Base-by-base conservation (phyloP, 345 rosid species). In the Nasturtium officinale region DNA sequence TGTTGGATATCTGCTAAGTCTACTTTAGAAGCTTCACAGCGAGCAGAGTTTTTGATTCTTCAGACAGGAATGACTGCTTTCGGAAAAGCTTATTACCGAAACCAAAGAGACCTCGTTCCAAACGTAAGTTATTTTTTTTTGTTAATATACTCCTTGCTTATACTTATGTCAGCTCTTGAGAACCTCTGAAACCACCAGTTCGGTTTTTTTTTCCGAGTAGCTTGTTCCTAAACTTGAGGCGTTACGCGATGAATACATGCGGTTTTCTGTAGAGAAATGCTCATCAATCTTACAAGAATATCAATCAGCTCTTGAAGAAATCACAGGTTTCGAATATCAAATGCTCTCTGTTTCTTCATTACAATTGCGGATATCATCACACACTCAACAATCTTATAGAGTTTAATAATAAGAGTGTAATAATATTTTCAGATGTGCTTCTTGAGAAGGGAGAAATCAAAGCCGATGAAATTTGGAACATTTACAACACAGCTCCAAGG, bases 61-160 rank as follows among this genome's bases (percentile, higher is more conserved):
- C 94, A 85, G 83, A 89, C 98, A 7, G 98, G 98, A 74, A 94
- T 94, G 98, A 89, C 98, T 51, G 92, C 95, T 33, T 94, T 94
- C 61, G 98, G 98, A 61, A 90, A 90, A 79, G 90, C 92, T 48
- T 89, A 83, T 83, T 94, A 89, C 83, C 83, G 96, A 76, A 85
- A 83, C 67, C 91, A 87, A 69, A 79, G 85, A 55, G 98, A 94
- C 83, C 96, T 94, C 43, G 88, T 89, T 63, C 96, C 97, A 47
- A 90, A 87, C 67, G 98, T 94, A 78, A 26, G 84, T 9, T 67
- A 28, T 18, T 2, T 40, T 67, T 32, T 18, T 2, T 40, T 33
- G 1, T 35, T 8, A 9, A 3, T 15, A n/a, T 56, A 43, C 48
- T 51, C 6, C 13, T 37, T 52, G 0, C 2, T 9, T 40, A 23